Evolutionary conservation across 1,139 yeast species (phyloP).

Genomic region (Magnusiomyces ingens): DNA sequence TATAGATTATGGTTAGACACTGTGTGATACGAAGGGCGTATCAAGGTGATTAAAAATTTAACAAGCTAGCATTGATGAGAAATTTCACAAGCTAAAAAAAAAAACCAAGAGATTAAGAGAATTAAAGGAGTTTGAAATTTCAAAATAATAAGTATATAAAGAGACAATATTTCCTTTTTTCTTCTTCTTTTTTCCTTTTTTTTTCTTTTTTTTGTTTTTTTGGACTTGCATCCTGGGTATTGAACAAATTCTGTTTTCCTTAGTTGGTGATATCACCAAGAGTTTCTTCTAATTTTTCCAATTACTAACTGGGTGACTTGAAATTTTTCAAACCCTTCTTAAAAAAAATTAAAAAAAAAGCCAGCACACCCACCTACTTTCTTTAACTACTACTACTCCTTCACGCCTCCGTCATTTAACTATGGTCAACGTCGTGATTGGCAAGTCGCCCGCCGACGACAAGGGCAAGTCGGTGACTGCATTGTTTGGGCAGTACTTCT

Average conservation of each 20-base stretch:
- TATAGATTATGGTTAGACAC: no score
- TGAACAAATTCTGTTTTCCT: background rate
- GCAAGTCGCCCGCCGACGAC: background rate
- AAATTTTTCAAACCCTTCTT: background rate
- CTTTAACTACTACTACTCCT: background rate
- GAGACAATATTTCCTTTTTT: background rate
- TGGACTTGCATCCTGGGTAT: background rate
- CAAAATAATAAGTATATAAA: no score
- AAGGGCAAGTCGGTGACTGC: background rate
- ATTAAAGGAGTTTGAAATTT: no score
- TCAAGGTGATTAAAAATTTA: no score
- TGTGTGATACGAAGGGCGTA: no score
- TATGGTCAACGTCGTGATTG: background rate
- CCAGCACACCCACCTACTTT: background rate
- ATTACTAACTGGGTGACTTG: no score
- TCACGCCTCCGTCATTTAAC: background rate
- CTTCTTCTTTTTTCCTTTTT: background rate
- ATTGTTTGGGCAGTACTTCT: constrained; percentile 12
- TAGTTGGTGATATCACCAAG: background rate
- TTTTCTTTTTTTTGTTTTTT: background rate
- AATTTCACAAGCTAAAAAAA: no score
- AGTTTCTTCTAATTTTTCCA: background rate
- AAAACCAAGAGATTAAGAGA: no score
- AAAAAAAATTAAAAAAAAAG: background rate
- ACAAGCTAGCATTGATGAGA: no score